phyloP scores from a whole-genome alignment of 108 stramenopile species.

The Discostella stelligeroides region DNA sequence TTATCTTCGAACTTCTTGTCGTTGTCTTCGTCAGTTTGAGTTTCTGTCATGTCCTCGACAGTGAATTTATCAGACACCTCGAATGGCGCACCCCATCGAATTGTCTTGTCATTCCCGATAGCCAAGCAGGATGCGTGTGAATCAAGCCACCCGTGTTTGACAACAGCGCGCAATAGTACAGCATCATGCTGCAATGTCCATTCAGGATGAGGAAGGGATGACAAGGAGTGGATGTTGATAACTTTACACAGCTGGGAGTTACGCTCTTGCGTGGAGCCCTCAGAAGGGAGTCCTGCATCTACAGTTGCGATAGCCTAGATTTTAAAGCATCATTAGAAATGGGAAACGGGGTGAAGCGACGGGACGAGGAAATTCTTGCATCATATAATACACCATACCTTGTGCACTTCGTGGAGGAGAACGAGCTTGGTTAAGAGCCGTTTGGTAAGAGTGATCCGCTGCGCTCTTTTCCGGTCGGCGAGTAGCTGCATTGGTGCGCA shows the following conservation, averaged over 20 bases:
- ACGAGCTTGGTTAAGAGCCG: conserved; percentile 41
- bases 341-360: no score
- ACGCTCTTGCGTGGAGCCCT: conserved; percentile 24
- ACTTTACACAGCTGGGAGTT: conserved; percentile 37
- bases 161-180: conserved; percentile 63
- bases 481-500: conserved; percentile 77
- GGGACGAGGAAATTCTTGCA: no score
- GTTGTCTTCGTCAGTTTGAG: conserved; percentile 7
- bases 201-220: conserved; percentile 70
- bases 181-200: conserved; percentile 81
- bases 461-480: conserved; percentile 53
- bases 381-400: neutral
- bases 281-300: conserved; percentile 18
- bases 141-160: conserved; percentile 87
- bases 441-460: conserved; percentile 49
- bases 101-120: conserved; percentile 58
- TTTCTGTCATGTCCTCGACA: conserved; percentile 9
- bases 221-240: conserved; percentile 25
- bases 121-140: conserved; percentile 46
- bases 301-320: conserved; percentile 16
- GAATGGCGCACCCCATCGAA: conserved; percentile 78
- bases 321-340: no score
- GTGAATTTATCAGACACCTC: conserved; percentile 23
- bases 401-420: conserved; percentile 33
- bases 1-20: conserved; percentile 23